Conservation (phyloP, 306 rosid genomes). For the Rubus idaeus region DNA sequence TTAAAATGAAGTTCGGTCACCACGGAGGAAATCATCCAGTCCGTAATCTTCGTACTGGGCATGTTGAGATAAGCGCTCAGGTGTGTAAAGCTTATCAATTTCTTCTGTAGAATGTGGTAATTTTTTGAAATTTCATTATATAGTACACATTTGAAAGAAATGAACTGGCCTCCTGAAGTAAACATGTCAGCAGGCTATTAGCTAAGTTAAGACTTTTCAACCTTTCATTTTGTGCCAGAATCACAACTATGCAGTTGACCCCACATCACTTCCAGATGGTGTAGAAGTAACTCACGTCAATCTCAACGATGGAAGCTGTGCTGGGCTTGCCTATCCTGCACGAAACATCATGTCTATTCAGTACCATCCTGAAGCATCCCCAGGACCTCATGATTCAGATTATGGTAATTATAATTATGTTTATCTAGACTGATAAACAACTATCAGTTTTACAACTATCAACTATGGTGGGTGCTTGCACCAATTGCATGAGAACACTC, state of each 20-base stretch:
- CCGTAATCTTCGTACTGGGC: constrained; percentile 63
- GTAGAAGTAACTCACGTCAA: constrained; percentile 86
- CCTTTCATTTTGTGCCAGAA: constrained; percentile 54
- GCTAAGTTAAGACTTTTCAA: not conserved
- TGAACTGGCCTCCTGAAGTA: not conserved
- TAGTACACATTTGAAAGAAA: not conserved
- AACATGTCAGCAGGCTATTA: not conserved
- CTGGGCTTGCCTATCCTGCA: constrained; percentile 89
- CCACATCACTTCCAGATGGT: constrained; percentile 75
- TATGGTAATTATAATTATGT: constrained; percentile 45
- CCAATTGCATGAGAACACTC: not conserved
- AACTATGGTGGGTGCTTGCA: not conserved
- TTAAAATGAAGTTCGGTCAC: constrained; percentile 96
- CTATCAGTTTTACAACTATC: not conserved
- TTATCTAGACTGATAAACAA: not conserved
- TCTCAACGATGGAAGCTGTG: constrained; percentile 87
- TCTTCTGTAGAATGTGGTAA: not conserved
- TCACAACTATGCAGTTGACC: constrained; percentile 90
- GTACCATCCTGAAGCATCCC: constrained; percentile 99
- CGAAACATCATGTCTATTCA: constrained; percentile 81
- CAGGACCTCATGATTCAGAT: constrained; percentile 99
- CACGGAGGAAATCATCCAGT: constrained; percentile 99
- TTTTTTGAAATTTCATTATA: not conserved
- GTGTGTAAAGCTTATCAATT: constrained; percentile 31
- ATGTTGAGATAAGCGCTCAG: constrained; percentile 93